Percentiles rank a stretch among this genome's conserved stretches.
phyloP scores from a whole-genome alignment of 805 yeast species.

The Kluyveromyces starmeri region DNA sequence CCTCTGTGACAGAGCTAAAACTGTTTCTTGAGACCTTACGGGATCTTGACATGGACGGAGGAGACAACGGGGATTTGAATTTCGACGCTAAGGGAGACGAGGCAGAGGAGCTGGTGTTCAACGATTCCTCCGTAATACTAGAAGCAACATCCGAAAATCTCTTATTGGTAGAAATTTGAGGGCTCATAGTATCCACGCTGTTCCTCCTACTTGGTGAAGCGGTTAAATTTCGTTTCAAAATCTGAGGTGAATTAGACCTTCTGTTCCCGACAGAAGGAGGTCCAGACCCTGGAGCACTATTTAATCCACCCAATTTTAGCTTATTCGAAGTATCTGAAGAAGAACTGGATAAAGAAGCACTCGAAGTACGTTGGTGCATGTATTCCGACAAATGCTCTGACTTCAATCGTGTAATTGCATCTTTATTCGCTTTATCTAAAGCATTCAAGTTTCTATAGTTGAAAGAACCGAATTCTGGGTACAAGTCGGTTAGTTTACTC shows the following conservation, averaged over 20 bases:
- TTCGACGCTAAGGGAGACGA: slow-evolving; percentile 12
- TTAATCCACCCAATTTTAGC: slow-evolving; percentile 1
- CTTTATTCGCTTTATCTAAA: slow-evolving; percentile 88
- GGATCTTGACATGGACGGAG: slow-evolving; percentile 34
- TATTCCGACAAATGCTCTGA: slow-evolving; percentile 56
- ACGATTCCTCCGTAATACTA: not conserved
- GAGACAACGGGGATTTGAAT: slow-evolving; percentile 24
- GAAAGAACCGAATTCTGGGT: slow-evolving; percentile 80
- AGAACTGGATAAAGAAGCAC: slow-evolving; percentile 31
- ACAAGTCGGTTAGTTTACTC: slow-evolving; percentile 57
- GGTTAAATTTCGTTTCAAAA: slow-evolving; percentile 10
- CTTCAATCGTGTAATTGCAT: slow-evolving; percentile 78
- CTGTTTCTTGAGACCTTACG: slow-evolving; percentile 12
- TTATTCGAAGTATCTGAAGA: slow-evolving; percentile 25
- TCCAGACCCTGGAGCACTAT: not conserved
- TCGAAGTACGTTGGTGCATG: slow-evolving; percentile 23
- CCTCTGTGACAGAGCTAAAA: slow-evolving; percentile 16
- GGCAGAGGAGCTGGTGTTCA: not conserved
- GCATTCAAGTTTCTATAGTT: slow-evolving; percentile 83
- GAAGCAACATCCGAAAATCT: slow-evolving; percentile 2
- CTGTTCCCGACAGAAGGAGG: slow-evolving; percentile 4
- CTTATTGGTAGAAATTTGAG: not conserved
- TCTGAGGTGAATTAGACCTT: slow-evolving; percentile 20
- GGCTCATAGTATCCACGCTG: slow-evolving; percentile 13
- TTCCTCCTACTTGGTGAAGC: slow-evolving; percentile 23